These are phyloP conservation scores for Westerdykella sp. DNA, from an alignment of 2,329 filamentous ascomycete species.

Conservation along the genomic window DNA sequence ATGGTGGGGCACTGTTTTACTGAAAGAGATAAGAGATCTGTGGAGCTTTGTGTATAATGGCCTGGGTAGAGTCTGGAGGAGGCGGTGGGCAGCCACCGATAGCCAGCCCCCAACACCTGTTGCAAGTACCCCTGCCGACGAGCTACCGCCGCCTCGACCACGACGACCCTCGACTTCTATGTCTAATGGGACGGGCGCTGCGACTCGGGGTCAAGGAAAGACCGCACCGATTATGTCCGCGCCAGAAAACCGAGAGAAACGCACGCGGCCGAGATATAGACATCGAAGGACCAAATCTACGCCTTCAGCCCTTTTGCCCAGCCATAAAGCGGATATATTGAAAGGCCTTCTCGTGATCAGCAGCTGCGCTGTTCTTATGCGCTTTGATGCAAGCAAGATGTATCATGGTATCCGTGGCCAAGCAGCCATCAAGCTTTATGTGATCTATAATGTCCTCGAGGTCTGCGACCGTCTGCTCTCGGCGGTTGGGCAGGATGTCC, in stretches of 20 bases:
- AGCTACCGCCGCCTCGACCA: constrained; percentile 19
- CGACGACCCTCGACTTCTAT: constrained; percentile 21
- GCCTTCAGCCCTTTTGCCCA: constrained; percentile 76
- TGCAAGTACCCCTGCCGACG: constrained; percentile 22
- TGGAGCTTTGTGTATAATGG: constrained; percentile 73
- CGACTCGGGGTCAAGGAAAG: constrained; percentile 16
- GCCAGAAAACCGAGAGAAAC: constrained; percentile 28
- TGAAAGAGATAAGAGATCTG: constrained; percentile 66
- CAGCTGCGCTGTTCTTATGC: constrained; percentile 80
- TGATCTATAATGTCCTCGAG: constrained; percentile 97
- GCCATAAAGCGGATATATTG: constrained; percentile 91
- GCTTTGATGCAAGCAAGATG: constrained; percentile 91
- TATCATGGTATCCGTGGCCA: constrained; percentile 97
- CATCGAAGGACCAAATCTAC: constrained; percentile 76
- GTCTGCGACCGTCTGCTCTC: constrained; percentile 84
- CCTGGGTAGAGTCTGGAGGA: constrained; percentile 67
- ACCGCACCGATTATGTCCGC: constrained; percentile 20
- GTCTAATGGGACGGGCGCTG: constrained; percentile 9
- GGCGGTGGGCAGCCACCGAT: constrained; percentile 47
- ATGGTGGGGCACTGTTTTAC: constrained; percentile 71
- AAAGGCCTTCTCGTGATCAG: constrained; percentile 83
- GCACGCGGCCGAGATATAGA: constrained; percentile 33
- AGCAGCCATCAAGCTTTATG: constrained; percentile 95
- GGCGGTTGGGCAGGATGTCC: constrained; percentile 88
- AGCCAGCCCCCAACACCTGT: constrained; percentile 15